phyloP scores from a whole-genome alignment of 257 asterid species.

The Solanum lycopersicoides region DNA sequence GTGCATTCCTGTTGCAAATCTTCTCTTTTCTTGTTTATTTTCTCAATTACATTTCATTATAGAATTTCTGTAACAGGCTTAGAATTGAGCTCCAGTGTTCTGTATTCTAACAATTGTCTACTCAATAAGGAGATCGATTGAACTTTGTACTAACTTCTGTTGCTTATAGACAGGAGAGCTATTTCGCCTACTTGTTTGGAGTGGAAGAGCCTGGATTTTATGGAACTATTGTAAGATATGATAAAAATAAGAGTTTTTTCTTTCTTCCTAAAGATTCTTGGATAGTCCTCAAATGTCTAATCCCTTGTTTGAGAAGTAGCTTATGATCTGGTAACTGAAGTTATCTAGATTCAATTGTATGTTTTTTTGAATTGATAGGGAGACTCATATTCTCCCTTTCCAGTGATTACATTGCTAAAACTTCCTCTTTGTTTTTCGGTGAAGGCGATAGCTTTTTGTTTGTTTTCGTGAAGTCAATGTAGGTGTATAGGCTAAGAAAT shows the following conservation, averaged over 20 bases:
- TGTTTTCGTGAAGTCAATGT: neutral
- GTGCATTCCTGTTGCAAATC: neutral
- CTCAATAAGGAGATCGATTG: neutral
- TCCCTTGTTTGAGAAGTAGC: neutral
- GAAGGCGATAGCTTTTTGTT: neutral
- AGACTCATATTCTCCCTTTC: neutral
- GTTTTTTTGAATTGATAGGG: neutral
- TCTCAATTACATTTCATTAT: neutral
- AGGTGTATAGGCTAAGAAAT: neutral
- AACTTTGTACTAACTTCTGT: conserved; percentile 7
- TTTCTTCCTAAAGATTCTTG: neutral
- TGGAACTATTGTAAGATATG: conserved; percentile 82
- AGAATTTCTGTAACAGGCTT: neutral
- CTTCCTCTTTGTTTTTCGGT: neutral
- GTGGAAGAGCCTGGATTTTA: conserved; percentile 93
- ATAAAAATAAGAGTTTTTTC: neutral
- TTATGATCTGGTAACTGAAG: neutral
- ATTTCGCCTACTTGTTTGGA: conserved; percentile 94
- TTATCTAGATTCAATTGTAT: neutral
- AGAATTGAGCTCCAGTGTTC: neutral
- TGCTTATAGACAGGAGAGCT: conserved; percentile 83
- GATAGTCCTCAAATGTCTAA: neutral
- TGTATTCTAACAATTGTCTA: neutral
- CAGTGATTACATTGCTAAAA: neutral
- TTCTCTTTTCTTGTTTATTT: neutral